Evolutionary conservation across 306 rosid species (phyloP).

Genomic region (Cyamopsis tetragonoloba): DNA sequence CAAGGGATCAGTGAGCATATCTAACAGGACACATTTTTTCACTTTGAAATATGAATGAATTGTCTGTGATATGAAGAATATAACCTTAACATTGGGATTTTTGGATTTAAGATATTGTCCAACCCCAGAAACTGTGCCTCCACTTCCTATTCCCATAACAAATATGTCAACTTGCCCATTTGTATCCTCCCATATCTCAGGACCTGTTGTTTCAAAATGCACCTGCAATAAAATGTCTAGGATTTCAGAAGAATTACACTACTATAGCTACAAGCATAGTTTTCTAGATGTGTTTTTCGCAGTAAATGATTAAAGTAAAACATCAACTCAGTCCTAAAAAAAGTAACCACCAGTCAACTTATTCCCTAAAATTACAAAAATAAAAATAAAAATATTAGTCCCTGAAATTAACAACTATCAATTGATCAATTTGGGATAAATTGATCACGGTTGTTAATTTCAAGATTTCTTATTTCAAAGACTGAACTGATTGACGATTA

Average conservation of each 20-base stretch:
- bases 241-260: constrained; percentile 2
- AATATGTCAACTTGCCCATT: constrained; percentile 90
- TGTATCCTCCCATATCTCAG: constrained; percentile 99
- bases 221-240: constrained; percentile 50
- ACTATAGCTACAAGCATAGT: constrained; percentile 1
- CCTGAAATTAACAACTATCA: too few relatives aligned
- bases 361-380: too few relatives aligned
- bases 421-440: too few relatives aligned
- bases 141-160: constrained; percentile 98
- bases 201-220: constrained; percentile 97
- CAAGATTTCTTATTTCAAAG: too few relatives aligned
- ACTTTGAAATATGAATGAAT: constrained; percentile 13
- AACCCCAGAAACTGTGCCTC: constrained; percentile 95
- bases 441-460: too few relatives aligned
- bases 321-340: too few relatives aligned
- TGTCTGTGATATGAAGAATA: not conserved
- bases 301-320: too few relatives aligned
- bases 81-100: constrained; percentile 88
- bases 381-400: too few relatives aligned
- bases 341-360: too few relatives aligned
- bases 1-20: constrained; percentile 4
- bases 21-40: constrained; percentile 7
- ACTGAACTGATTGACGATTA: too few relatives aligned
- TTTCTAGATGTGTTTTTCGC: not conserved
- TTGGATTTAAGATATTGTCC: constrained; percentile 88